Evolutionary conservation across 2,329 filamentous ascomycete genomes (phyloP), one percentile per base, ranked within the genome.

Genomic region (Trichoderma koningiopsis): DNA sequence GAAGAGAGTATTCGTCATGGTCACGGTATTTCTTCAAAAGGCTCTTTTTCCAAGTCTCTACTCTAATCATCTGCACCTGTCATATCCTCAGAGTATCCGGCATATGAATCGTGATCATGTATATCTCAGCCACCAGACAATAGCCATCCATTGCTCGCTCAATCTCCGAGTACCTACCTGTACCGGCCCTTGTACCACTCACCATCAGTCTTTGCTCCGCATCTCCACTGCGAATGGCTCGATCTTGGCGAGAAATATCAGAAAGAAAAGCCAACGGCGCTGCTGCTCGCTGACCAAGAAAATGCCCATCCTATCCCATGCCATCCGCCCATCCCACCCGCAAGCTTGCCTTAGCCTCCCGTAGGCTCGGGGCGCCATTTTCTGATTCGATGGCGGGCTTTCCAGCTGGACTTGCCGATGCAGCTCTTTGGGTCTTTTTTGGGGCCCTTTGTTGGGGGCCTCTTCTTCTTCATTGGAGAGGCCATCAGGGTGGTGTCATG

Each of bases 161-260:
- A 24, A 11, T 55, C 29, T 64, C 61, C 61, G 61, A 64, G 33
- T 64, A 55, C 61, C 49, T 64, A 55, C 61, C 49, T 27, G 49
- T 64, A 40, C 40, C 33, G 47, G 61, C 31, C 61, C 61, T 64
- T 43, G 61, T 64, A 27, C 63, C n/a, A 13, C 43, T 49, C 5
- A 22, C 64, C 37, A 67, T 43, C 55, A 29, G 19, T 35, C 40
- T 31, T 33, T 56, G 22, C 64, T 67, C 64, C 64, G 40, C 64
- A 67, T 37, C 64, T 59, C 64, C 64, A 67, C 64, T 43, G 19
- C 53, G 40, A 47, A 52, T 58, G 55, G 64, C 64, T 59, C 55
- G 40, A 59, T 58, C 55, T 67, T 67, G 55, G 64, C 64, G 11
- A 35, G 33, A 14, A 14, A 13, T 3, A 5, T 14, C 33, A 5